Base-by-base conservation (phyloP, 2,329 filamentous ascomycete species). In the Pestalotiopsis fici region DNA sequence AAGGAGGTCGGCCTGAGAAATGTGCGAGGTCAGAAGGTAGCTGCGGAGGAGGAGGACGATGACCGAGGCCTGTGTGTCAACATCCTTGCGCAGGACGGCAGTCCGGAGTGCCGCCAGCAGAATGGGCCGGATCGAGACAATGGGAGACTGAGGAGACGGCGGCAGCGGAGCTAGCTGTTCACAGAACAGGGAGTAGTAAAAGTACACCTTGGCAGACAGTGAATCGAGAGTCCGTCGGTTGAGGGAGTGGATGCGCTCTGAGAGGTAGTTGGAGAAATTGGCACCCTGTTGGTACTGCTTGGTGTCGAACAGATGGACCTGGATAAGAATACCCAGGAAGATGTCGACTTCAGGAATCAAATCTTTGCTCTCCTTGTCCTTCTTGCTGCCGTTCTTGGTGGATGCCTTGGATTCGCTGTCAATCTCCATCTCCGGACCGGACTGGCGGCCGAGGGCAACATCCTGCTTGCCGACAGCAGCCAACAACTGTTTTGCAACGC, bases 211-310 rank as follows among this genome's bases (percentile, higher is more conserved):
- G 71, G 95, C 94, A 68, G 95, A 93, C 68, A 99, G 89, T 62
- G 95, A 94, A 80, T 99, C 96, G 70, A 99, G 85, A 27, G 96
- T 98, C 74, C 96, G 91, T 70, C 96, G 92, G 85, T 99, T 99
- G 78, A 97, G 87, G 65, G 90, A 87, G 76, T 97, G 94, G 78
- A 98, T 91, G 77, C 92, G 91, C 77, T 95, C 93, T 64, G 94
- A 90, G 65, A 99, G 87, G 74, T 90, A 89, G 72, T 89, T 89
- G 35, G 96, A 98, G 82, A 98, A 97, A 68, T 93, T 87, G 71
- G 91, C 90, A 65, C 96, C 96, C 70, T 89, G 88, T 78, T 96
- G 87, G 76, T 90, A 91, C 77, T 93, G 87, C 82, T 95, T 94
- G 68, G 88, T 88, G 79, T 99, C 96, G 74, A 94, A 95, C 64